Evolutionary conservation across 164 flowering plant species (phyloP), one percentile per base, ranked within the genome.

Genomic region (Paratinospora sagittata): DNA sequence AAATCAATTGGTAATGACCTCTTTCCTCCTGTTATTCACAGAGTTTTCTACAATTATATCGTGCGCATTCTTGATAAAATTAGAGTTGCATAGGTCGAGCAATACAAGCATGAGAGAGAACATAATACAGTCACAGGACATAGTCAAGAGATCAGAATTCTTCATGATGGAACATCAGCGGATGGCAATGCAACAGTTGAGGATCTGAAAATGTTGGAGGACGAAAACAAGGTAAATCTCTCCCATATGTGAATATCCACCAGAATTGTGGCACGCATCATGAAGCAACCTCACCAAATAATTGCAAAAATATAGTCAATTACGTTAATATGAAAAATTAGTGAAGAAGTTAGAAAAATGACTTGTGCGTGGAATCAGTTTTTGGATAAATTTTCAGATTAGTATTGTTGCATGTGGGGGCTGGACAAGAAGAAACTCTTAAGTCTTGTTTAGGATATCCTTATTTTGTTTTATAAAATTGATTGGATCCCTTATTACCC

Each of bases 1-100:
- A 36, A 85, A 80, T 69, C 74, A 21, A 47, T 75, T 83, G 91
- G 98, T 91, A 74, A 78, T 66, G 37, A 33, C 63, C 64, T 57
- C 49, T 72, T 57, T 12, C 65, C 39, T 43, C 33, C n/a, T 70
- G 3, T 26, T 21, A 14, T 17, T 45, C 52, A 19, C 30, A 6
- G 55, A 26, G 36, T 62, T 17, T 36, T 27, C 17, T 16, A 0
- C 11, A 1, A 8, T 34, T 66, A 37, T 41, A 19, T 71, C 43
- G 0, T 52, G 61, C 24, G 10, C 47, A 30, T 33, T 70, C 37
- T 30, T 47, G 41, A 76, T 43, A 17, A 30, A 19, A 12, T 27
- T 30, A 19, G 21, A 64, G 63, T 34, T 45, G 34, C 70, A 72
- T 80, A 91, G 97, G 80, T 91, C 26, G 83, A 85, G 74, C 82